Evolutionary conservation across 2,329 filamentous ascomycete species (phyloP).

Genomic region (Leptosphaerulina australis): DNA sequence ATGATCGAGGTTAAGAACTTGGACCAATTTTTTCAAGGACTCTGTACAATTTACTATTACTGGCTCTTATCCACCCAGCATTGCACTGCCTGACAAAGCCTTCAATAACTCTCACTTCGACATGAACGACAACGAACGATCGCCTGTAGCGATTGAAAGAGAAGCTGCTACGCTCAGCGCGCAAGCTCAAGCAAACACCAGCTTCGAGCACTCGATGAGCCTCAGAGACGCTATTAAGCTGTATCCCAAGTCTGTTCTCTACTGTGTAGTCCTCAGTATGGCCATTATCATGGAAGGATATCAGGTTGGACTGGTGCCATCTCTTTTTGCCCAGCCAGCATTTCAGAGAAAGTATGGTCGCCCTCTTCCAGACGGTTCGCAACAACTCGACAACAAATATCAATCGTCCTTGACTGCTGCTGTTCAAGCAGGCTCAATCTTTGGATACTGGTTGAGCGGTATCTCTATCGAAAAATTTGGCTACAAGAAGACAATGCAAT

Average conservation of each 20-base stretch:
- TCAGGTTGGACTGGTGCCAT: slow-evolving; percentile 77
- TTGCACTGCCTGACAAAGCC: not conserved
- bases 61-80: not conserved
- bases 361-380: slow-evolving; percentile 34
- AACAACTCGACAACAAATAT: slow-evolving; percentile 50
- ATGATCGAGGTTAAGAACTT: not conserved
- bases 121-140: not conserved
- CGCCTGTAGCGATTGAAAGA: not conserved
- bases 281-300: slow-evolving; percentile 90
- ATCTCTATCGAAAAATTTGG: slow-evolving; percentile 50
- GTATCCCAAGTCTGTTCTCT: slow-evolving; percentile 81
- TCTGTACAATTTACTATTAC: not conserved
- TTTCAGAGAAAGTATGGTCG: slow-evolving; percentile 52
- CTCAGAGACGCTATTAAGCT: slow-evolving; percentile 73
- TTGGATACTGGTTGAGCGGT: slow-evolving; percentile 43
- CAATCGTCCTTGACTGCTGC: slow-evolving; percentile 52
- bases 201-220: slow-evolving; percentile 5
- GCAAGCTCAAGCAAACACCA: slow-evolving; percentile 8
- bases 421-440: slow-evolving; percentile 47
- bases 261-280: slow-evolving; percentile 80
- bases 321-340: slow-evolving; percentile 64
- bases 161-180: slow-evolving; percentile 1
- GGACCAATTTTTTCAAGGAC: not conserved
- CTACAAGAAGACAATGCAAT: slow-evolving; percentile 27
- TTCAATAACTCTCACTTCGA: not conserved